These are phyloP conservation scores for Xanthoconium stramineum DNA, from an alignment of 768 basidiomycete genomes.

Conservation along the genomic window DNA sequence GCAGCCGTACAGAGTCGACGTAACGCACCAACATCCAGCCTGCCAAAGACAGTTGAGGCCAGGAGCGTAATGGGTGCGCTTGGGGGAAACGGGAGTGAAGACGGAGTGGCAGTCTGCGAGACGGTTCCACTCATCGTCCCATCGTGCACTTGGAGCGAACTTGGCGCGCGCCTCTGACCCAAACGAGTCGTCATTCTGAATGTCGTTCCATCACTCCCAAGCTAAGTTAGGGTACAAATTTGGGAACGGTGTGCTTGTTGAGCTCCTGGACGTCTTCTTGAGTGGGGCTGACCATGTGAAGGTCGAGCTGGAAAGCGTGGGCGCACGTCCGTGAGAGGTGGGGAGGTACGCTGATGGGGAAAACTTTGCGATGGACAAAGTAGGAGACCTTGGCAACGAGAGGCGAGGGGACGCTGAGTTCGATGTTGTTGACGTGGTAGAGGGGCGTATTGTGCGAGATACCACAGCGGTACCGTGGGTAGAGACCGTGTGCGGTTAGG, in stretches of 20 bases:
- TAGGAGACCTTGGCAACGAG: slow-evolving; percentile 64
- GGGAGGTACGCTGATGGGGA: slow-evolving; percentile 41
- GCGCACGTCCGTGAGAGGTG: slow-evolving; percentile 33
- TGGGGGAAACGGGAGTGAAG: slow-evolving; percentile 24
- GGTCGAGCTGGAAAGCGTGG: slow-evolving; percentile 25
- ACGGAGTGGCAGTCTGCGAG: slow-evolving; percentile 45
- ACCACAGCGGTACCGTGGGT: slow-evolving; percentile 41
- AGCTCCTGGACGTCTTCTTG: slow-evolving; percentile 60
- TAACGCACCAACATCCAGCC: slow-evolving; percentile 60
- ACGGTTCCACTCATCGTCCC: slow-evolving; percentile 61
- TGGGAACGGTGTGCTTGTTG: slow-evolving; percentile 42
- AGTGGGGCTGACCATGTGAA: slow-evolving; percentile 40
- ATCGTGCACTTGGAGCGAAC: slow-evolving; percentile 38
- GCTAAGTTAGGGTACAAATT: slow-evolving; percentile 17
- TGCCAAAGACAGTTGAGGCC: slow-evolving; percentile 62
- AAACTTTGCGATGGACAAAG: slow-evolving; percentile 53
- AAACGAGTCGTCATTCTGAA: slow-evolving; percentile 18
- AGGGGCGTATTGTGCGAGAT: slow-evolving; percentile 31
- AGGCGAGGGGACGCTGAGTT: slow-evolving; percentile 42
- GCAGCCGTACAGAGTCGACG: background rate
- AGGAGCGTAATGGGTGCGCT: slow-evolving; percentile 41
- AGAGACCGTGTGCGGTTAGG: slow-evolving; percentile 41
- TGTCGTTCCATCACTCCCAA: slow-evolving; percentile 24
- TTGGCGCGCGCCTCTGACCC: slow-evolving; percentile 22
- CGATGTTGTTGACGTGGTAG: slow-evolving; percentile 30